Evolutionary conservation across 2,329 filamentous ascomycete genomes (phyloP), one percentile per base, ranked within the genome.

Genomic region (Daldinia sp.): DNA sequence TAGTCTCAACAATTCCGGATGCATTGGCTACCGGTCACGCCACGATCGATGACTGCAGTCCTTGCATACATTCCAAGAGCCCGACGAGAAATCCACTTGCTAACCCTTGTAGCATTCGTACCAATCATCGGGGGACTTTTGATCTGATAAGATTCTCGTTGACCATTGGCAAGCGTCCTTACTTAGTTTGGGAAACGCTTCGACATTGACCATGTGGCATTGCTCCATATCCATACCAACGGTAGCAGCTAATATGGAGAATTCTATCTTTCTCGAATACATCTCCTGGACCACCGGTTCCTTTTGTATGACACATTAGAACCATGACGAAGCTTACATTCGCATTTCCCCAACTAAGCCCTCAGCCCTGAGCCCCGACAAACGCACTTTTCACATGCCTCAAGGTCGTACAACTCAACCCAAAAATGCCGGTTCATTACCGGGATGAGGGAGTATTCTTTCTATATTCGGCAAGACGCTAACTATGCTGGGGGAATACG

Each of bases 61-160:
- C 17, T 25, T 43, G 21, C 21, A 27, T 43, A 43, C 13, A 27
- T 23, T 15, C 10, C 39, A 21, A 25, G 15, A 9, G 21, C 39
- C 39, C 15, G 13, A 45, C 39, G 21, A 15, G 21, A 27, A 45
- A 27, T 23, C 39, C 39, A 15, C 39, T 58, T 63, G 51, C 61
- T 47, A 58, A 51, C 39, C n/a, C 61, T 60, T 66, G 50, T 55
- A 23, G 30, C 21, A 19, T 48, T 19, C 17, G 32, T 32, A 29
- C 39, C 43, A 25, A 25, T 51, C 37, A 21, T 47, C 51, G 34
- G 27, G 45, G 45, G 15, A 25, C 19, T 15, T 19, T 62, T 49
- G 62, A 67, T 67, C 65, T 63, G 65, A 67, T 67, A 65, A 67
- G 65, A 65, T 65, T 57, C 15, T 34, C n/a, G 27, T 15, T 13